These are phyloP conservation scores for Marsdenia floribunda DNA, from an alignment of 257 asterid species.

Conservation along the genomic window DNA sequence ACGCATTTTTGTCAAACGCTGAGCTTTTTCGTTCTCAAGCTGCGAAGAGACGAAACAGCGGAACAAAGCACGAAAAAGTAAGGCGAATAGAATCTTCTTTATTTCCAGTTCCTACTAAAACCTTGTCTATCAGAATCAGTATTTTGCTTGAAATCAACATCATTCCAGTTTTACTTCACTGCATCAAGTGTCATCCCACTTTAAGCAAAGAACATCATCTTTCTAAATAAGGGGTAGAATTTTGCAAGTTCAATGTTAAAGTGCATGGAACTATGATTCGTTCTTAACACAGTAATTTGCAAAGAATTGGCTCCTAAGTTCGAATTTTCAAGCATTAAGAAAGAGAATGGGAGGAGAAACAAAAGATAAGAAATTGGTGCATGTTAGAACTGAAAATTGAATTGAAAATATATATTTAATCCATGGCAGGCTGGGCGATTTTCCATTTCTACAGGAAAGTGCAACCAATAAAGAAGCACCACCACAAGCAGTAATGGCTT, in stretches of 20 bases:
- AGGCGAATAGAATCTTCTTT: neutral
- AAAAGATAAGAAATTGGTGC: neutral
- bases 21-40: slow-evolving; percentile 66
- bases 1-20: slow-evolving; percentile 38
- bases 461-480: neutral
- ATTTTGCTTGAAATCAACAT: neutral
- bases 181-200: neutral
- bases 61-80: neutral
- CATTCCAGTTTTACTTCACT: neutral
- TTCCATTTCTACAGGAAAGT: neutral
- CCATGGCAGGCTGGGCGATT: neutral
- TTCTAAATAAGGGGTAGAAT: neutral
- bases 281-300: neutral
- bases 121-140: neutral
- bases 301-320: neutral
- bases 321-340: neutral
- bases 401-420: neutral
- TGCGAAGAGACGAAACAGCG: slow-evolving; percentile 14
- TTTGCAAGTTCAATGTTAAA: neutral
- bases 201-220: neutral
- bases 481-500: too few relatives aligned
- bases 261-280: neutral
- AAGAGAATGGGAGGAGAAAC: neutral
- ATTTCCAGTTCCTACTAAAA: neutral
- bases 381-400: neutral